Conservation (phyloP, 306 rosid species). For the Arachis stenosperma region DNA sequence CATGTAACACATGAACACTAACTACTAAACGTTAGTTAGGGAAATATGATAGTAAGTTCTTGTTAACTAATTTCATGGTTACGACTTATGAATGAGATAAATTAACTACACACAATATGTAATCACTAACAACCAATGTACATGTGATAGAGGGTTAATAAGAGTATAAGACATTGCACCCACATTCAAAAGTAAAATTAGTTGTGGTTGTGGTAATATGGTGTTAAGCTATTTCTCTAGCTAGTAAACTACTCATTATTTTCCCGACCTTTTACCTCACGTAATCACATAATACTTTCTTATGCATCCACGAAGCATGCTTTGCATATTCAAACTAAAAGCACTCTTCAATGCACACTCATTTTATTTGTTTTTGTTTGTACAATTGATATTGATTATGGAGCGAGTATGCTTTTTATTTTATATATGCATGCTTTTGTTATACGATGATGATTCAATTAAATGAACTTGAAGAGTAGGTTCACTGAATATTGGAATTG, state of each 20-base stretch:
- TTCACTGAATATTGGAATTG: constrained; percentile 15
- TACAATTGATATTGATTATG: neutral
- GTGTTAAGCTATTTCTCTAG: neutral
- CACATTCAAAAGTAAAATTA: neutral
- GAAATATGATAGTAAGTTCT: no score
- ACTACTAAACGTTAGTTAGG: no score
- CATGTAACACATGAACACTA: no score
- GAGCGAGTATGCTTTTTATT: neutral
- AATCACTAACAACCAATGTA: no score
- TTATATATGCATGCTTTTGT: neutral
- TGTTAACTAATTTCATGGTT: no score
- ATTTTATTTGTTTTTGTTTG: neutral
- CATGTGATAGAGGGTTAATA: no score
- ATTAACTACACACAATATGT: no score
- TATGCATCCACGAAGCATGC: no score
- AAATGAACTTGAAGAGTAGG: neutral
- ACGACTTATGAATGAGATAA: no score
- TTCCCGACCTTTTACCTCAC: no score
- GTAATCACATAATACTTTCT: neutral
- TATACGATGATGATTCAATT: neutral
- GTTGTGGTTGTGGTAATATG: neutral
- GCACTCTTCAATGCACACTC: neutral
- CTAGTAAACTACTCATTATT: no score
- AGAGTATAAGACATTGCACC: neutral
- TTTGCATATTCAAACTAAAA: neutral